Conservation (phyloP, 2,329 filamentous ascomycete genomes). For the Talaromyces pinophilus region DNA sequence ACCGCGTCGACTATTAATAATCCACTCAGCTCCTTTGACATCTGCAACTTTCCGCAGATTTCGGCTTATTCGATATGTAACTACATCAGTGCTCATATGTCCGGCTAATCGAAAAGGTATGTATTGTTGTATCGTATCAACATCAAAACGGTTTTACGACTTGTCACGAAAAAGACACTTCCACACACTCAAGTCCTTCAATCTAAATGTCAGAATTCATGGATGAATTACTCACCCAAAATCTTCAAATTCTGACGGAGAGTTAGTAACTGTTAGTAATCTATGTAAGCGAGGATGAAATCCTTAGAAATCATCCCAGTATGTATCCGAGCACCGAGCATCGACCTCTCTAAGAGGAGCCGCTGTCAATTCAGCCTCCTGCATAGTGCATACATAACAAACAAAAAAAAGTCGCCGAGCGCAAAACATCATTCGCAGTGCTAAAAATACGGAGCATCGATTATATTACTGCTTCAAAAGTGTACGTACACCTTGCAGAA, state of each 20-base stretch:
- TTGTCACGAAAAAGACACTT: not conserved
- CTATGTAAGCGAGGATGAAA: not conserved
- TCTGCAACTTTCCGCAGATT: not conserved
- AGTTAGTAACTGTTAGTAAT: not conserved
- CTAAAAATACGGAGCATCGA: not conserved
- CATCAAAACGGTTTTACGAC: not conserved
- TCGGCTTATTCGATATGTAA: not conserved
- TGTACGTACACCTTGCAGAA: not conserved
- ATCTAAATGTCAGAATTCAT: not conserved
- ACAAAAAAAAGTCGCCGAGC: not conserved
- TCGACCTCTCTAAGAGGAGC: not conserved
- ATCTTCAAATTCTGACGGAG: not conserved
- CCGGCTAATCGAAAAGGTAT: not conserved
- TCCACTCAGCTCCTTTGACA: not conserved
- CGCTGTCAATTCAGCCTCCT: not conserved
- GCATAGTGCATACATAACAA: not conserved
- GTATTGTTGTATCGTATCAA: not conserved
- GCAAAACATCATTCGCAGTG: not conserved
- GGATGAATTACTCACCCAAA: not conserved
- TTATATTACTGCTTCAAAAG: not conserved
- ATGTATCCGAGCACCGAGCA: not conserved
- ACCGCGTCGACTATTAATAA: not conserved
- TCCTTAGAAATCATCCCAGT: slow-evolving; percentile 1
- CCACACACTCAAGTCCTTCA: not conserved
- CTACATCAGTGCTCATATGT: not conserved